Evolutionary conservation across 108 stramenopile species (phyloP).

Genomic region (Mayamaea pseudoterrestris): DNA sequence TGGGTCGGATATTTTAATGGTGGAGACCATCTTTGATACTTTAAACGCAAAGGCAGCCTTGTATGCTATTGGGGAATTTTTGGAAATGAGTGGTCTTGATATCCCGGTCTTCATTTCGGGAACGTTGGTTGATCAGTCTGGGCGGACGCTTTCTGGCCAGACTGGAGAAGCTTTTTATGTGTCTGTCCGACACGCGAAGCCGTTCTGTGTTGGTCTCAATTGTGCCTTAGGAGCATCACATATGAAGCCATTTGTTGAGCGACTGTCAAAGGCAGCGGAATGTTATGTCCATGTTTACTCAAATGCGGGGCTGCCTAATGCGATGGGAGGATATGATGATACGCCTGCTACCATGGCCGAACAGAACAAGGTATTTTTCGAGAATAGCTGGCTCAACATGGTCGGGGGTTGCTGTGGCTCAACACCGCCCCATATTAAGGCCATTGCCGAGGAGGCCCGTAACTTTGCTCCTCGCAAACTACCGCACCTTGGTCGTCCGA

Average conservation of each 20-base stretch:
- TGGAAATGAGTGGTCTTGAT: conserved; percentile 84
- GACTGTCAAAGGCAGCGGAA: conserved; percentile 82
- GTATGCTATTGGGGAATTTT: conserved; percentile 85
- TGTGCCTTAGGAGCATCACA: conserved; percentile 95
- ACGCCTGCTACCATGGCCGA: conserved; percentile 91
- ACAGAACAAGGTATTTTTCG: conserved; percentile 85
- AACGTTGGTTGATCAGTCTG: conserved; percentile 96
- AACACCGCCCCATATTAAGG: conserved; percentile 93
- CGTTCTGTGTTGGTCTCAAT: conserved; percentile 98
- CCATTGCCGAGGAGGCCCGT: conserved; percentile 52
- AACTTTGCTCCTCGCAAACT: conserved; percentile 67
- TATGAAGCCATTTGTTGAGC: conserved; percentile 94
- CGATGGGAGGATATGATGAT: conserved; percentile 98
- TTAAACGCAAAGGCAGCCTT: conserved; percentile 97
- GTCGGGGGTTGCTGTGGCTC: conserved; percentile 98
- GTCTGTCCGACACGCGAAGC: conserved; percentile 93
- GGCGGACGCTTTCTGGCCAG: conserved; percentile 96
- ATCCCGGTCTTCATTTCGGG: conserved; percentile 97
- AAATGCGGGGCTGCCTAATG: conserved; percentile 98
- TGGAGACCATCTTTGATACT: conserved; percentile 98
- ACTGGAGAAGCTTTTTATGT: conserved; percentile 97
- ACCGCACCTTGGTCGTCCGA: conserved; percentile 69
- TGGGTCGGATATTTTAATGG: conserved; percentile 92
- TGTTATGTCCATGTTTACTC: conserved; percentile 97
- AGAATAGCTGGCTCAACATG: conserved; percentile 94